A percentile compares a stretch with the other conserved stretches of the same genome.
Conservation (phyloP, 179 eudicot genomes). For the Beta macrorhiza region DNA sequence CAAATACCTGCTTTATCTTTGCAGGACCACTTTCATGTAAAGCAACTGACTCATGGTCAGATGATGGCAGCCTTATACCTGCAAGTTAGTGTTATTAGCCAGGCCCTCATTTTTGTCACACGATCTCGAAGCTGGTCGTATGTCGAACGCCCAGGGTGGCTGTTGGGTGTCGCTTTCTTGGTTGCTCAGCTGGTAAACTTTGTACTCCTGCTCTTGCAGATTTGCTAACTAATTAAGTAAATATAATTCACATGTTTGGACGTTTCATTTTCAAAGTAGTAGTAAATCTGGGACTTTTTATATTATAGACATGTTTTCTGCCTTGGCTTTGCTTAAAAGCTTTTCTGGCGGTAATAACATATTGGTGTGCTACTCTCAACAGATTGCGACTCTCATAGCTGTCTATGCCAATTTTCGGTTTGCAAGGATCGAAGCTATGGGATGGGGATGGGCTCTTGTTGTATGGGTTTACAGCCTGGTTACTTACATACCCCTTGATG, state of each 20-base stretch:
- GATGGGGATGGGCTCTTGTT: constrained; percentile 48
- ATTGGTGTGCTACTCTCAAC: constrained; percentile 11
- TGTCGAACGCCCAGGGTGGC: constrained; percentile 46
- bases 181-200: constrained; percentile 48
- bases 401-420: constrained; percentile 40
- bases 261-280: background rate
- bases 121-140: constrained; percentile 55
- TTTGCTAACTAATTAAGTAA: background rate
- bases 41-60: constrained; percentile 28
- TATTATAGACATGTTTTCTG: background rate
- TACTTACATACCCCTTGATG: constrained; percentile 46
- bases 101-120: constrained; percentile 57
- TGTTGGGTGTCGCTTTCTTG: constrained; percentile 43
- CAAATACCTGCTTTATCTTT: background rate
- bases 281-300: background rate
- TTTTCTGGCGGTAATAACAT: background rate
- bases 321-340: background rate
- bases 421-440: constrained; percentile 42
- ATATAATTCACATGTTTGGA: background rate
- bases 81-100: constrained; percentile 57
- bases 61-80: constrained; percentile 52
- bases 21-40: constrained; percentile 41
- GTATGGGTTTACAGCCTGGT: constrained; percentile 46
- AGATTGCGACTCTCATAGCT: constrained; percentile 45
- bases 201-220: background rate